These are phyloP conservation scores for Ceratopteris richardii DNA, from an alignment of 75 land plant genomes.

Conservation along the genomic window DNA sequence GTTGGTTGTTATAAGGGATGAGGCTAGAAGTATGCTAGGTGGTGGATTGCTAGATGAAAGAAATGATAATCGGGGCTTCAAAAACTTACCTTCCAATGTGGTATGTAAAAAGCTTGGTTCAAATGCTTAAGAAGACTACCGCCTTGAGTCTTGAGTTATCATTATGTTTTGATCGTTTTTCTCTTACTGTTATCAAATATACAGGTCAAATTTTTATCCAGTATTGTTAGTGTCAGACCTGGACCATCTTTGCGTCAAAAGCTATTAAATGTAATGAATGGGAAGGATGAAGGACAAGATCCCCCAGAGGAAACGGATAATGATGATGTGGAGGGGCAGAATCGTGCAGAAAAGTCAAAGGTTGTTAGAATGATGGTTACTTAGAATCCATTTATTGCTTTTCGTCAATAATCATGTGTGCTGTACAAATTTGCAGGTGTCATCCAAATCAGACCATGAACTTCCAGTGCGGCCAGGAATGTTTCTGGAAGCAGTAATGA, in stretches of 20 bases:
- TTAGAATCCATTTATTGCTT: background rate
- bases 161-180: no score
- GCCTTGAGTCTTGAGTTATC: no score
- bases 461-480: slow-evolving; percentile 95
- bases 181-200: slow-evolving; percentile 5
- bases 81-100: slow-evolving; percentile 83
- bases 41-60: slow-evolving; percentile 95
- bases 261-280: slow-evolving; percentile 77
- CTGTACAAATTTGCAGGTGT: no score
- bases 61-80: slow-evolving; percentile 65
- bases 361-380: background rate
- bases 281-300: slow-evolving; percentile 89
- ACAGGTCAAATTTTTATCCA: slow-evolving; percentile 87
- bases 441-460: no score
- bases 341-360: slow-evolving; percentile 14
- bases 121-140: no score
- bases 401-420: background rate
- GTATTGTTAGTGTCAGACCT: slow-evolving; percentile 79
- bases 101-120: no score
- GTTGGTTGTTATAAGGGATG: slow-evolving; percentile 93
- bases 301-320: slow-evolving; percentile 9
- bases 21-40: slow-evolving; percentile 93
- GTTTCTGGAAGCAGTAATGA: slow-evolving; percentile 91
- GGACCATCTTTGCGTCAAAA: slow-evolving; percentile 63
- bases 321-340: slow-evolving; percentile 16